Evolutionary conservation across 139 green algal genomes (phyloP).

Genomic region (Closterium sp.): DNA sequence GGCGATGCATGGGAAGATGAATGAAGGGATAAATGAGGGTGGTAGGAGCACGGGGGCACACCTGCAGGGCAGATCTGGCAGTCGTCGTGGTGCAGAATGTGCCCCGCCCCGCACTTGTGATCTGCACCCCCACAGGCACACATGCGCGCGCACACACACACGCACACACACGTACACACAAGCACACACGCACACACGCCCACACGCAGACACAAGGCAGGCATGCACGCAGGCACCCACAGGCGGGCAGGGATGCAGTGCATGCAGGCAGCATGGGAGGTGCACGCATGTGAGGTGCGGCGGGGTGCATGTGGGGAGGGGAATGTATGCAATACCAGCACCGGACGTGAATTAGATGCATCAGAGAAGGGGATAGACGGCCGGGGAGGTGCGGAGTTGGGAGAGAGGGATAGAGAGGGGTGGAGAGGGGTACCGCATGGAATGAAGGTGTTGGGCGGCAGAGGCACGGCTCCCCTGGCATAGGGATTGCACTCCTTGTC

Average conservation of each 20-base stretch:
- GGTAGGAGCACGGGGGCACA: neutral
- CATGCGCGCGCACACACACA: neutral
- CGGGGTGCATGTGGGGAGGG: too few relatives aligned
- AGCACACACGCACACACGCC: too few relatives aligned
- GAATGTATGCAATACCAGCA: neutral
- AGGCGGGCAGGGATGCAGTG: too few relatives aligned
- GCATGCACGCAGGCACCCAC: too few relatives aligned
- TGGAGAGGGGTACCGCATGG: neutral
- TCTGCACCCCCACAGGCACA: conserved; percentile 22
- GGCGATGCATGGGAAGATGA: too few relatives aligned
- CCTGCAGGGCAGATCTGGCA: conserved; percentile 1
- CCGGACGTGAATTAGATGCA: neutral
- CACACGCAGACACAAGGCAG: neutral
- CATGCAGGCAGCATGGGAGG: neutral
- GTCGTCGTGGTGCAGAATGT: conserved; percentile 1
- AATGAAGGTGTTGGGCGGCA: conserved; percentile 26
- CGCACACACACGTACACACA: too few relatives aligned
- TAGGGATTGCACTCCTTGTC: conserved; percentile 30
- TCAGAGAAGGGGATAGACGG: neutral
- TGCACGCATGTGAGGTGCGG: neutral
- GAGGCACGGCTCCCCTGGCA: conserved; percentile 8
- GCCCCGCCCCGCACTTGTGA: neutral
- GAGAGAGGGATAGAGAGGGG: neutral
- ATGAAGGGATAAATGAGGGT: neutral
- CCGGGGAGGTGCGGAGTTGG: neutral